phyloP scores from a whole-genome alignment of 495 filamentous ascomycete species.

The Aspergillus sclerotiicarbonarius region DNA sequence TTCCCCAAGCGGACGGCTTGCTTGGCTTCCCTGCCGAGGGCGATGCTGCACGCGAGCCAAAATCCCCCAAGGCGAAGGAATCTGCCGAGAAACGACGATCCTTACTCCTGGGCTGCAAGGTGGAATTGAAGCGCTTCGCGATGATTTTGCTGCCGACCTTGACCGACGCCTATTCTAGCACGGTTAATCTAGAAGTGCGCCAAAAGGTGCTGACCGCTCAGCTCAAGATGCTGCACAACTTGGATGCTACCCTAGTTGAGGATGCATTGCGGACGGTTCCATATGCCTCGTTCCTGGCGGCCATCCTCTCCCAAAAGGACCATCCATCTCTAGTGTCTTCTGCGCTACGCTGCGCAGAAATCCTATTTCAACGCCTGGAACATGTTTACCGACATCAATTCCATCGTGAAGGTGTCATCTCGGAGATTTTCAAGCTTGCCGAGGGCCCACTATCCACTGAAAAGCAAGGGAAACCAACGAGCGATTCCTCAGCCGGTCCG shows the following conservation, averaged over 20 bases:
- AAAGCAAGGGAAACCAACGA: slow-evolving; percentile 19
- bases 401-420: slow-evolving; percentile 94
- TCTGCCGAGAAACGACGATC: slow-evolving; percentile 76
- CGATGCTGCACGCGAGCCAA: slow-evolving; percentile 28
- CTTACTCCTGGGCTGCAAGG: slow-evolving; percentile 73
- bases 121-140: slow-evolving; percentile 86
- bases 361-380: slow-evolving; percentile 79
- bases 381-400: slow-evolving; percentile 93
- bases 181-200: slow-evolving; percentile 95
- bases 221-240: slow-evolving; percentile 96
- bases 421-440: slow-evolving; percentile 81
- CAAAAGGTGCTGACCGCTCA: slow-evolving; percentile 95
- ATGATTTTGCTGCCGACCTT: slow-evolving; percentile 94
- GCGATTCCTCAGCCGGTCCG: slow-evolving; percentile 19
- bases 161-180: slow-evolving; percentile 96
- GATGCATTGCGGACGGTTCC: slow-evolving; percentile 88
- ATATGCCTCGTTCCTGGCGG: slow-evolving; percentile 95
- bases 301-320: slow-evolving; percentile 95
- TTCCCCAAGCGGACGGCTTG: slow-evolving; percentile 50
- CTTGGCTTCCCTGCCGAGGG: slow-evolving; percentile 45
- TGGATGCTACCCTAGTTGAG: slow-evolving; percentile 77
- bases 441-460: slow-evolving; percentile 45
- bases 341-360: slow-evolving; percentile 83
- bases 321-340: slow-evolving; percentile 81
- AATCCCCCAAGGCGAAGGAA: slow-evolving; percentile 50